These are phyloP conservation scores for Fragilaria radians DNA, from an alignment of 108 stramenopile genomes.

Conservation along the genomic window DNA sequence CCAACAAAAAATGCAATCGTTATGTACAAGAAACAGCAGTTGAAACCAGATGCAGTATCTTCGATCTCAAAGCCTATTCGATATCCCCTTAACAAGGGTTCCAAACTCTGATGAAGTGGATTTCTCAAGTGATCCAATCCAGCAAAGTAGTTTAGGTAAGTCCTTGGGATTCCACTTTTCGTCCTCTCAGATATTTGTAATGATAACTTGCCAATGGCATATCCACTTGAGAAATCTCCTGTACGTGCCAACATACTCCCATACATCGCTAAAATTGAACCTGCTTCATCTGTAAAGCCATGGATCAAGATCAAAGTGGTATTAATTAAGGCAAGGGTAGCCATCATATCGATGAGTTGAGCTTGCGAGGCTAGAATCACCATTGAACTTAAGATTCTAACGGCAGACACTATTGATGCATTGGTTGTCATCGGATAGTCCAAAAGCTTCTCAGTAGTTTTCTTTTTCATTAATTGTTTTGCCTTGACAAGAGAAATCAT, in stretches of 20 bases:
- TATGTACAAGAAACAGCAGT: conserved; percentile 13
- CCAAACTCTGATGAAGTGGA: conserved; percentile 23
- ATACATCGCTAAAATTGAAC: neutral
- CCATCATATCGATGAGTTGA: neutral
- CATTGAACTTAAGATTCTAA: neutral
- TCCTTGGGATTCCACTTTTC: neutral
- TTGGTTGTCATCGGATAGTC: neutral
- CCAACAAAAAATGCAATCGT: conserved; percentile 17
- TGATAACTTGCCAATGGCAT: conserved; percentile 11
- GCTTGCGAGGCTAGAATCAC: neutral
- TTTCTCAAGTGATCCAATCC: conserved; percentile 2
- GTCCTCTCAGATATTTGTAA: neutral
- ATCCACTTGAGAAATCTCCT: conserved; percentile 11
- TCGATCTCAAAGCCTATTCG: conserved; percentile 13
- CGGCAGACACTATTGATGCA: neutral
- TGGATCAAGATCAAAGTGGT: neutral
- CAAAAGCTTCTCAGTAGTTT: neutral
- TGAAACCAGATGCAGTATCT: conserved; percentile 7
- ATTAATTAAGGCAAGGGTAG: neutral
- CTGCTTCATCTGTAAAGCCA: neutral
- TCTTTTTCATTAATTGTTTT: neutral
- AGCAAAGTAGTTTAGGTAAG: neutral
- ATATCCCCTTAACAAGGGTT: conserved; percentile 21
- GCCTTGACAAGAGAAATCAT: neutral
- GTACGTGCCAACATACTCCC: neutral